Conservation (phyloP, 192 early-diverging fungal species). For the Coemansia sp. region DNA sequence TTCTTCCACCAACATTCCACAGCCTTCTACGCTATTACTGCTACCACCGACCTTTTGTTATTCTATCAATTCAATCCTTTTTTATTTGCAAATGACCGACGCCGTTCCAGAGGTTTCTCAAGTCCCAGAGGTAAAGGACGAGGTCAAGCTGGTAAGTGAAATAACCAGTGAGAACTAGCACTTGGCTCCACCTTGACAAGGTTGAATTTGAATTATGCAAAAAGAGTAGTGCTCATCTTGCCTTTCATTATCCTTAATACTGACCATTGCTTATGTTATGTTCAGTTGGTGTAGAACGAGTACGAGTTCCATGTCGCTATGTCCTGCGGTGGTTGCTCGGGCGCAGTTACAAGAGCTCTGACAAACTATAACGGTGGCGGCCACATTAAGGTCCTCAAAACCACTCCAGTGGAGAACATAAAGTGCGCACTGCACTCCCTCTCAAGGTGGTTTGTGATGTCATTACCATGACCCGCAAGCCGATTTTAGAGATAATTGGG, state of each 20-base stretch:
- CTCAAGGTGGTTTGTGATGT: too few relatives aligned
- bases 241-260: too few relatives aligned
- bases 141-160: not conserved
- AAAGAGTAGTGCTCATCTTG: too few relatives aligned
- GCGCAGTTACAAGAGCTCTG: conserved; percentile 21
- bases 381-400: not conserved
- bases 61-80: not conserved
- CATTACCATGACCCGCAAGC: too few relatives aligned
- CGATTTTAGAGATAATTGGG: too few relatives aligned
- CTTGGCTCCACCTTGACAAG: too few relatives aligned
- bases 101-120: not conserved
- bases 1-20: not conserved
- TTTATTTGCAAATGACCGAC: conserved; percentile 1
- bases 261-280: too few relatives aligned
- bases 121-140: not conserved
- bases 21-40: not conserved
- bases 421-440: too few relatives aligned
- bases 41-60: not conserved
- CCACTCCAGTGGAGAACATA: not conserved
- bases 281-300: not conserved
- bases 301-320: conserved; percentile 19
- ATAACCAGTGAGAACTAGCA: not conserved
- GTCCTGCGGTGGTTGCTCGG: conserved; percentile 31
- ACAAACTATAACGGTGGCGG: not conserved
- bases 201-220: too few relatives aligned